Base-by-base conservation (phyloP, 768 basidiomycete genomes). In the Pisolithus orientalis region DNA sequence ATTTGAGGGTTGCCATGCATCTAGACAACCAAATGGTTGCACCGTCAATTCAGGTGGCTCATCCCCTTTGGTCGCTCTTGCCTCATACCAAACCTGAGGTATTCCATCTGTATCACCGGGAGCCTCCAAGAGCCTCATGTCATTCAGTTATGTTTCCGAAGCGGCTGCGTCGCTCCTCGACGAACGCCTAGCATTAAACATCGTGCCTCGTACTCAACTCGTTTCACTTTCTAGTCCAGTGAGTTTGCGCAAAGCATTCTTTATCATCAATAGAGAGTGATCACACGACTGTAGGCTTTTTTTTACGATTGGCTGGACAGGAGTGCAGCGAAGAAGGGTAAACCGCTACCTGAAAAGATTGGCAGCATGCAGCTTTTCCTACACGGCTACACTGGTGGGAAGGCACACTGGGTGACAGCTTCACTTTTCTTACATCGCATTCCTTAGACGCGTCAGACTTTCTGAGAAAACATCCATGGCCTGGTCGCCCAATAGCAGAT, bases 281-380 rank as follows among this genome's bases (percentile, higher is more conserved):
- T 51, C 31, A 31, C 42, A 32, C 11, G 11, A 13, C 13, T 29
- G 21, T 57, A 91, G 82, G 87, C 90, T 5, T 95, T 95, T 69
- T 95, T 89, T 68, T 95, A 94, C 59, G 89, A 92, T 61, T 94
- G 90, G 90, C 71, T 92, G 28, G 92, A 94, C 60, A 75, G 90
- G 53, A 88, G 72, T 62, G 87, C 80, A 4, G 78, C 78, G 9
- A 93, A 90, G 71, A 91, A 93, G 60, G 89, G 87, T 6, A 90
- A 91, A 62, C 76, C 79, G 1, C 66, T 94, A 17, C 90, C 90
- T 24, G 89, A 88, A 53, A 95, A 95, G 71, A 85, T 93, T 47
- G 93, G 93, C 7, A 90, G 87, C 60, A 85, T 93, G 82, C 93
- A 95, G 62, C 84, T 82, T 50, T 94, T 95, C 69, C 70, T 94